These are phyloP conservation scores for Termitomyces sp. DNA, from an alignment of 1,284 basidiomycete species.

Conservation along the genomic window DNA sequence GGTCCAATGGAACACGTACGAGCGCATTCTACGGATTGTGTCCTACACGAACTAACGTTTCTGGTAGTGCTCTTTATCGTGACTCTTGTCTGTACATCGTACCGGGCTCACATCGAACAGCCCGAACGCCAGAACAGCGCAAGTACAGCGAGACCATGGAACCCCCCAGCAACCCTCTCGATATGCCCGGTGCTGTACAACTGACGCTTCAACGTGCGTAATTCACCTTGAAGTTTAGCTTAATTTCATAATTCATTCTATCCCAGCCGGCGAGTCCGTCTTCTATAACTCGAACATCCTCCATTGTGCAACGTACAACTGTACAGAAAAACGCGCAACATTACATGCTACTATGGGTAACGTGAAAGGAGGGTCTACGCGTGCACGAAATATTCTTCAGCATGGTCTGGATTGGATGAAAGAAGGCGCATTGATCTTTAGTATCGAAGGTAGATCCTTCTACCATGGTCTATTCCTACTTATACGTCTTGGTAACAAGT, in stretches of 20 bases:
- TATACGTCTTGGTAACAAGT: not conserved
- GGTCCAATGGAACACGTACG: constrained; percentile 83
- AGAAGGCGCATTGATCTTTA: constrained; percentile 40
- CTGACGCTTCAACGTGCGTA: constrained; percentile 58
- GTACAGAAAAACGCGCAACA: constrained; percentile 53
- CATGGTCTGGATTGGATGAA: constrained; percentile 77
- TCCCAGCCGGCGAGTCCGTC: constrained; percentile 61
- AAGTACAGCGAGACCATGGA: constrained; percentile 48
- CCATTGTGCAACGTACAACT: constrained; percentile 67
- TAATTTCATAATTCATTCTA: not conserved
- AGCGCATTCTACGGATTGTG: too few relatives aligned
- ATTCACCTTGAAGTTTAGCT: not conserved
- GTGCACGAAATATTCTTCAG: constrained; percentile 78
- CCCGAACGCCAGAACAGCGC: constrained; percentile 60
- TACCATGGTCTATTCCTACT: too few relatives aligned
- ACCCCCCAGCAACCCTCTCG: constrained; percentile 52
- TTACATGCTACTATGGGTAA: constrained; percentile 74
- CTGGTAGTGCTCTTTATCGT: constrained; percentile 59
- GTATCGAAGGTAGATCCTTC: not conserved
- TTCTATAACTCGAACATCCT: constrained; percentile 84
- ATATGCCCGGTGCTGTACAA: constrained; percentile 65
- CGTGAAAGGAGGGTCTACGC: constrained; percentile 52
- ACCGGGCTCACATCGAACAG: constrained; percentile 59
- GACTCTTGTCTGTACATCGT: constrained; percentile 76
- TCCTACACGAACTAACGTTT: not conserved